Evolutionary conservation across 2,329 filamentous ascomycete genomes (phyloP), one percentile per base, ranked within the genome.

Genomic region (Aspergillus oerlinghausenensis): DNA sequence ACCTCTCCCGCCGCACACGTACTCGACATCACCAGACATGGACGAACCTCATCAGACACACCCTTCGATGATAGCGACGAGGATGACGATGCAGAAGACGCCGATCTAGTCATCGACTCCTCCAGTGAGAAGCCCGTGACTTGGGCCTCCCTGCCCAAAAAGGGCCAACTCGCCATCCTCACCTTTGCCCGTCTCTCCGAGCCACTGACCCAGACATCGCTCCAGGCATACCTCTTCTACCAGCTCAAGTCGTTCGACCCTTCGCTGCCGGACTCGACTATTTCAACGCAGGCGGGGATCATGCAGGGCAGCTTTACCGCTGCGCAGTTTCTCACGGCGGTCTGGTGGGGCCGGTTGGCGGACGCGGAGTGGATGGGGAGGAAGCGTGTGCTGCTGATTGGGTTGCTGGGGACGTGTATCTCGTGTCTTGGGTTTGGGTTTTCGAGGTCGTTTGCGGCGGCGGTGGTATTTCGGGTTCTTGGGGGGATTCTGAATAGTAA

Each of bases 181-280:
- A 91, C 88, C 0, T 76, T 95, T 48, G 88, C 90, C 8, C 85
- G 92, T 28, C 77, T 96, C 23, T 90, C 88, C 10, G 92, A 96
- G 69, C 91, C 91, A 3, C 77, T 96, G 38, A 88, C 90, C 0
- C 89, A 94, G 68, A 92, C 89, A 0, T 90, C 86, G 11, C 73
- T 92, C 8, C 83, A 88, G 73, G 83, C 88, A 1, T 95, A 95
- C 73, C 86, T 95, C 79, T 95, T 90, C 75, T 95, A 93, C 73
- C 90, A 94, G 71, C 82, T 96, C n/a, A 86, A 85, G 64, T 93
- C 87, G 57, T 93, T 96, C 65, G 80, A 89, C 25, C 79, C 79
- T 2, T 79, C 74, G 23, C 71, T 81, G 21, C 75, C 82, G 2
- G 82, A 86, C 54, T 80, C 80, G 1, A 85, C 82, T 1, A 92